These are phyloP conservation scores for Geotrichum histeridarum DNA, from an alignment of 1,139 yeast species.

Conservation along the genomic window DNA sequence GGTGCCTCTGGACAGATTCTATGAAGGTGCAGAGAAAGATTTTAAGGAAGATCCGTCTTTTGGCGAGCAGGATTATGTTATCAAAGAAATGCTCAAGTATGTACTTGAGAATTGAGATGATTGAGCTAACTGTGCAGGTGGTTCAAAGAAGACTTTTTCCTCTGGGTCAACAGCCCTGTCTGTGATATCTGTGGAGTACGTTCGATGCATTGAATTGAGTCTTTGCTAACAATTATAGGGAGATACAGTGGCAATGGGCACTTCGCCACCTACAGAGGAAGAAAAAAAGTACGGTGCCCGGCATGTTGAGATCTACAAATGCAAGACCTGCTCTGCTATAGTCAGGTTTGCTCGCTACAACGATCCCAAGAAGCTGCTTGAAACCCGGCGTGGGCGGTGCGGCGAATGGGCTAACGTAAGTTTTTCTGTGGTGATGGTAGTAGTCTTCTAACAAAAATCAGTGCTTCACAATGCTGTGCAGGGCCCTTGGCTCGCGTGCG, in stretches of 20 bases:
- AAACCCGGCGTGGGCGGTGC: constrained; percentile 71
- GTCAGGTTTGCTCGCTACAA: constrained; percentile 74
- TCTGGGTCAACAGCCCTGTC: constrained; percentile 71
- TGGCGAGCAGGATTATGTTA: constrained; percentile 65
- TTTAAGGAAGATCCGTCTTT: constrained; percentile 34
- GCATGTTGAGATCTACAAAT: constrained; percentile 57
- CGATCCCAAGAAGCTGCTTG: constrained; percentile 56
- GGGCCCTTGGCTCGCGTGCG: constrained; percentile 57
- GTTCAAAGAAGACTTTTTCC: constrained; percentile 75
- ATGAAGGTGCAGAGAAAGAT: constrained; percentile 39
- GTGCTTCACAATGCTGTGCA: constrained; percentile 65
- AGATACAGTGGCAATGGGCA: constrained; percentile 38
- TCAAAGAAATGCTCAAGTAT: constrained; percentile 52
- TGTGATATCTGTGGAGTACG: constrained; percentile 53
- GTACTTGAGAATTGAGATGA: not conserved
- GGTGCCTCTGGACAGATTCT: constrained; percentile 39
- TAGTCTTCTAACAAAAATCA: constrained; percentile 14
- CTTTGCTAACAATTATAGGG: constrained; percentile 27
- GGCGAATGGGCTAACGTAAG: constrained; percentile 85
- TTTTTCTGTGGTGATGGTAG: not conserved
- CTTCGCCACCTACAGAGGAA: constrained; percentile 39
- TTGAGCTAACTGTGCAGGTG: constrained; percentile 39
- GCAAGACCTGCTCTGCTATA: constrained; percentile 45
- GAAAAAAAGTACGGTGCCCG: constrained; percentile 48
- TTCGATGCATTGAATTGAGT: constrained; percentile 24